Evolutionary conservation across 192 early-diverging fungal genomes (phyloP).

Genomic region (Coemansia pectinata): DNA sequence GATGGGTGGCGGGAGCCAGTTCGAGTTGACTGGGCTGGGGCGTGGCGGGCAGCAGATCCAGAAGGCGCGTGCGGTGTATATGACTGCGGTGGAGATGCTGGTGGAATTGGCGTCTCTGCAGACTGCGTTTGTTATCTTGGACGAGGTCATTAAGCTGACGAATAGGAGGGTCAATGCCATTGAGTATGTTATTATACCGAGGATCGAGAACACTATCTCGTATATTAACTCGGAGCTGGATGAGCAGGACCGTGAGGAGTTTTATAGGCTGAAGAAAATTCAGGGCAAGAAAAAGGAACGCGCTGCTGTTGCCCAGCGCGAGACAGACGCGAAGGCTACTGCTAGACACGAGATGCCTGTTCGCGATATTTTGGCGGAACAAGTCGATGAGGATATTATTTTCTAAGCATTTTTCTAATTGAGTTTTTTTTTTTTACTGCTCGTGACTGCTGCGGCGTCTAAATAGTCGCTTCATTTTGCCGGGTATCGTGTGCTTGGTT

Average conservation of each 20-base stretch:
- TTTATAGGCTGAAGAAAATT: slow-evolving; percentile 97
- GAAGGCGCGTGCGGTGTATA: slow-evolving; percentile 92
- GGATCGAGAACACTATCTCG: slow-evolving; percentile 97
- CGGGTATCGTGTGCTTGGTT: background rate
- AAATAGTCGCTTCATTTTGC: slow-evolving; percentile 29
- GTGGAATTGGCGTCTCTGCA: slow-evolving; percentile 98
- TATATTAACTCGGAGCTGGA: slow-evolving; percentile 97
- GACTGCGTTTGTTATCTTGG: slow-evolving; percentile 98
- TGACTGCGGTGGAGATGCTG: slow-evolving; percentile 90
- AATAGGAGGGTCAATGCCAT: slow-evolving; percentile 99
- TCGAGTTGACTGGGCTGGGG: slow-evolving; percentile 98
- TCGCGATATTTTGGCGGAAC: slow-evolving; percentile 50
- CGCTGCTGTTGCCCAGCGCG: slow-evolving; percentile 51
- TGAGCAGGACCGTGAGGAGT: slow-evolving; percentile 98
- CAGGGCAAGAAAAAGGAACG: slow-evolving; percentile 98
- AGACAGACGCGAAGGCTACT: slow-evolving; percentile 29
- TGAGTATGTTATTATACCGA: slow-evolving; percentile 98
- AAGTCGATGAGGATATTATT: slow-evolving; percentile 61
- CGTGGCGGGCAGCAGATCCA: slow-evolving; percentile 97
- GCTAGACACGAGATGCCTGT: slow-evolving; percentile 1
- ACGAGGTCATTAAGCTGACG: slow-evolving; percentile 99
- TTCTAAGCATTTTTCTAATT: slow-evolving; percentile 42
- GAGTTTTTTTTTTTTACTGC: background rate
- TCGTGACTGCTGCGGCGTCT: slow-evolving; percentile 21
- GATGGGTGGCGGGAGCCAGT: slow-evolving; percentile 68